A percentile compares a stretch with the other conserved stretches of the same genome.
Conservation (phyloP, 306 rosid genomes). For the Vigna nakashimae region DNA sequence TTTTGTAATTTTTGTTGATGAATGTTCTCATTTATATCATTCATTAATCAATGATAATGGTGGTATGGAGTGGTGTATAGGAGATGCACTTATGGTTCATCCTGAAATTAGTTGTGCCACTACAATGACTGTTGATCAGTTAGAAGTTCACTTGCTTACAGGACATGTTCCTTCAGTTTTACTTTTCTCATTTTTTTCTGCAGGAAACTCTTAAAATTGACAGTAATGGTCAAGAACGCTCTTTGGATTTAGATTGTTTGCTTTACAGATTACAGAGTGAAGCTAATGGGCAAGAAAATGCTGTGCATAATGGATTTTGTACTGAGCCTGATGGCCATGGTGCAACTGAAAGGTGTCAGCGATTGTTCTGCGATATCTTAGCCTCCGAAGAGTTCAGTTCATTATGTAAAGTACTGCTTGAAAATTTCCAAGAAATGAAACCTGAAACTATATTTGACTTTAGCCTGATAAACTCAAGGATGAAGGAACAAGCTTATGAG, state of each 20-base stretch:
- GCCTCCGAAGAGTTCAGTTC: constrained; percentile 75
- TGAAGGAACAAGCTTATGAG: constrained; percentile 79
- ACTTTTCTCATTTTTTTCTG: constrained; percentile 36
- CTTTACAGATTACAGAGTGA: constrained; percentile 56
- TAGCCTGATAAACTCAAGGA: constrained; percentile 69
- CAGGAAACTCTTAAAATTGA: constrained; percentile 61
- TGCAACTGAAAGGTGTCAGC: constrained; percentile 62
- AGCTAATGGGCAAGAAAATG: constrained; percentile 54
- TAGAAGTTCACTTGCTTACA: constrained; percentile 41
- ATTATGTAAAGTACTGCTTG: constrained; percentile 66
- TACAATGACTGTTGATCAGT: constrained; percentile 55
- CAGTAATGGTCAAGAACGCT: constrained; percentile 51
- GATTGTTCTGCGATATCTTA: constrained; percentile 60
- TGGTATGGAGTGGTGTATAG: constrained; percentile 61
- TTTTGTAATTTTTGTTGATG: too few relatives aligned
- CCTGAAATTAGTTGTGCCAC: constrained; percentile 47
- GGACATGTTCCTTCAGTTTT: neutral
- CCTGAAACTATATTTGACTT: constrained; percentile 74
- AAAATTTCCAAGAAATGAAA: constrained; percentile 78
- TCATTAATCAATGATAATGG: constrained; percentile 65
- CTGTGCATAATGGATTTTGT: constrained; percentile 55
- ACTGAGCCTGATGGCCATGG: constrained; percentile 51
- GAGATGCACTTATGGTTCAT: constrained; percentile 50
- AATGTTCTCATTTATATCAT: constrained; percentile 39
- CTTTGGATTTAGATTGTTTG: constrained; percentile 41